A percentile compares a stretch with the other conserved stretches of the same genome.
phyloP scores from a whole-genome alignment of 352 stramenopile genomes.

The Pythium folliculosum region DNA sequence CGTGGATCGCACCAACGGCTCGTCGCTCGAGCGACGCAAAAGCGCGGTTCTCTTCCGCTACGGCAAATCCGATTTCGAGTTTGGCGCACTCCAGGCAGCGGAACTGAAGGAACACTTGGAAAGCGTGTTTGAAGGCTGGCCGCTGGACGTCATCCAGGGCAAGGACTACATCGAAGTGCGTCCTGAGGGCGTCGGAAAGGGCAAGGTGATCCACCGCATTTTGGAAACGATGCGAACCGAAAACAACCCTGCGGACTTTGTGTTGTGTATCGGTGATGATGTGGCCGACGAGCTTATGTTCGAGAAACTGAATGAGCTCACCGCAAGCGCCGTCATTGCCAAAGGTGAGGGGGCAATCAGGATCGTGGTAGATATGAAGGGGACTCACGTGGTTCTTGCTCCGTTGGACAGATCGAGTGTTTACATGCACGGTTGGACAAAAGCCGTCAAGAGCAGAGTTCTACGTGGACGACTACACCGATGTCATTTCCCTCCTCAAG shows the following conservation, averaged over 20 bases:
- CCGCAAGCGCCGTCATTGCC: constrained; percentile 36
- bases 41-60: constrained; percentile 99
- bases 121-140: constrained; percentile 88
- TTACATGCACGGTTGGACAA: constrained; percentile 97
- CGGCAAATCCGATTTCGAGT: constrained; percentile 98
- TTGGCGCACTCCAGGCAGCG: constrained; percentile 96
- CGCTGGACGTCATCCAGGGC: constrained; percentile 76
- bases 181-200: constrained; percentile 97
- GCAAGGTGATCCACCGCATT: constrained; percentile 93
- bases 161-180: constrained; percentile 99
- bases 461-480: constrained; percentile 95
- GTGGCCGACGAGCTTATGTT: constrained; percentile 99
- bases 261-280: constrained; percentile 98
- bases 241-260: constrained; percentile 91
- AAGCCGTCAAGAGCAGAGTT: constrained; percentile 97
- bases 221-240: constrained; percentile 77
- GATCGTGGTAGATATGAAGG: not conserved
- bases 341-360: constrained; percentile 35
- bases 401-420: constrained; percentile 73
- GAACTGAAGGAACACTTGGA: constrained; percentile 98
- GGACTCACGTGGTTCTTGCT: not conserved
- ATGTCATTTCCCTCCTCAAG: constrained; percentile 93
- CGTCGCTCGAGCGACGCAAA: constrained; percentile 96
- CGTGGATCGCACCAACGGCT: constrained; percentile 97
- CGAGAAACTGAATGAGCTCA: constrained; percentile 63